These are phyloP conservation scores for Pezicula radicicola DNA, from an alignment of 2,329 filamentous ascomycete species.

Conservation along the genomic window DNA sequence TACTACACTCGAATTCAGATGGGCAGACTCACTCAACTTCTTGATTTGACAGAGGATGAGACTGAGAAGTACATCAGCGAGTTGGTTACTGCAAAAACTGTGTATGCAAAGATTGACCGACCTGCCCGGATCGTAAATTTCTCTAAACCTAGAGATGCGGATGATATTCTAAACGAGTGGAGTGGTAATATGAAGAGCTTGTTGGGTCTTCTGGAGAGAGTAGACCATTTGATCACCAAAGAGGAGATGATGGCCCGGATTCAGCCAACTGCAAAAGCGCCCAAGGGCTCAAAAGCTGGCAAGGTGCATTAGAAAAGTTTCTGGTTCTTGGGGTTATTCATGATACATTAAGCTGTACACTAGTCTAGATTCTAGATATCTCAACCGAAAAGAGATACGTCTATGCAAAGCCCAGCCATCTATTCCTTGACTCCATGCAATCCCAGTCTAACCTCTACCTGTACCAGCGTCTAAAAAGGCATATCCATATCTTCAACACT, in stretches of 20 bases:
- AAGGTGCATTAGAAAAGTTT: conserved; percentile 26
- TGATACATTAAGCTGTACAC: conserved; percentile 26
- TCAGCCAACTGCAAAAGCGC: conserved; percentile 51
- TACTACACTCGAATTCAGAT: conserved; percentile 99
- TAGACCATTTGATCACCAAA: conserved; percentile 98
- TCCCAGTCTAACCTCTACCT: neutral
- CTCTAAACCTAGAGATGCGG: conserved; percentile 88
- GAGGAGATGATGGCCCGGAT: conserved; percentile 99
- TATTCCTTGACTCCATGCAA: conserved; percentile 17
- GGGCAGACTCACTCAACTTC: conserved; percentile 81
- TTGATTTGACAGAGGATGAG: conserved; percentile 91
- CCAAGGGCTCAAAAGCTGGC: conserved; percentile 32
- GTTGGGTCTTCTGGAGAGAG: conserved; percentile 79
- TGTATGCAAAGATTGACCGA: conserved; percentile 95
- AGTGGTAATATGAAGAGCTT: conserved; percentile 96
- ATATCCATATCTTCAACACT: conserved; percentile 66
- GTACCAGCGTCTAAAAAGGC: conserved; percentile 48
- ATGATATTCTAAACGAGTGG: conserved; percentile 98
- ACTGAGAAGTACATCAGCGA: conserved; percentile 99
- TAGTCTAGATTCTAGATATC: conserved; percentile 30
- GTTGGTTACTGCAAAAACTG: conserved; percentile 94
- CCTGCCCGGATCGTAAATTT: conserved; percentile 92
- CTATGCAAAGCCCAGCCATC: conserved; percentile 5
- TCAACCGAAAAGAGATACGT: conserved; percentile 8
- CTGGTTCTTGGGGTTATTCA: conserved; percentile 4